Evolutionary conservation across 2,329 filamentous ascomycete species (phyloP).

Genomic region (Hypoxylon sp.): DNA sequence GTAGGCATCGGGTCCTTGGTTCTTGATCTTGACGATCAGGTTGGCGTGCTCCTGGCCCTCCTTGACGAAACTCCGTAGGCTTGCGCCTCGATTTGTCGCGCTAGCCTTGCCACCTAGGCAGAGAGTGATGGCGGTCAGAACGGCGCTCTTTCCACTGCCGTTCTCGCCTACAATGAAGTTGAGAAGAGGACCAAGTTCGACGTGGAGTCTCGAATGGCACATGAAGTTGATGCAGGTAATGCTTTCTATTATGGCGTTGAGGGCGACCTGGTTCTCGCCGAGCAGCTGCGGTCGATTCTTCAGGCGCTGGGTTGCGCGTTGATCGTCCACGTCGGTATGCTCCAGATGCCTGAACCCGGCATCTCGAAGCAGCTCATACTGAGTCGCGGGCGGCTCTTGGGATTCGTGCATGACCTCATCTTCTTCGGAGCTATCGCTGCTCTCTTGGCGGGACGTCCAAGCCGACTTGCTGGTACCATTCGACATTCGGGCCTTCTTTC

Average conservation of each 20-base stretch:
- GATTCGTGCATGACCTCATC: slow-evolving; percentile 43
- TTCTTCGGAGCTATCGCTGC: slow-evolving; percentile 41
- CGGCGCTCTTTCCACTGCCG: slow-evolving; percentile 95
- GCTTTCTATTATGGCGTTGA: slow-evolving; percentile 86
- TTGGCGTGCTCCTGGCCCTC: slow-evolving; percentile 80
- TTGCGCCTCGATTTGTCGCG: slow-evolving; percentile 89
- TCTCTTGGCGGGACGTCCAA: slow-evolving; percentile 34
- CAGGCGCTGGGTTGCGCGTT: slow-evolving; percentile 70
- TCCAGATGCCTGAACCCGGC: slow-evolving; percentile 65
- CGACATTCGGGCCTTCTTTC: slow-evolving; percentile 52
- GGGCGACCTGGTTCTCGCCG: slow-evolving; percentile 76
- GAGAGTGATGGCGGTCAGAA: slow-evolving; percentile 89
- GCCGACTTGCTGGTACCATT: slow-evolving; percentile 31
- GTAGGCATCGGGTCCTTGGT: slow-evolving; percentile 84
- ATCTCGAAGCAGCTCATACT: slow-evolving; percentile 69
- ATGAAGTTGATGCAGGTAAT: slow-evolving; percentile 94
- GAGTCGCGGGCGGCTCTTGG: slow-evolving; percentile 57
- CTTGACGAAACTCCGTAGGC: slow-evolving; percentile 89
- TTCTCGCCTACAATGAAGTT: slow-evolving; percentile 99
- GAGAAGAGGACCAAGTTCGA: slow-evolving; percentile 89
- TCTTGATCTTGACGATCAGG: slow-evolving; percentile 88
- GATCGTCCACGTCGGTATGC: slow-evolving; percentile 66
- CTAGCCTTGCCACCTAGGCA: slow-evolving; percentile 96
- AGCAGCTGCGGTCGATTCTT: slow-evolving; percentile 57
- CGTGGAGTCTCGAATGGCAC: slow-evolving; percentile 85